Evolutionary conservation across 148 eudicot species (phyloP).

Genomic region (Spergularia bocconei): DNA sequence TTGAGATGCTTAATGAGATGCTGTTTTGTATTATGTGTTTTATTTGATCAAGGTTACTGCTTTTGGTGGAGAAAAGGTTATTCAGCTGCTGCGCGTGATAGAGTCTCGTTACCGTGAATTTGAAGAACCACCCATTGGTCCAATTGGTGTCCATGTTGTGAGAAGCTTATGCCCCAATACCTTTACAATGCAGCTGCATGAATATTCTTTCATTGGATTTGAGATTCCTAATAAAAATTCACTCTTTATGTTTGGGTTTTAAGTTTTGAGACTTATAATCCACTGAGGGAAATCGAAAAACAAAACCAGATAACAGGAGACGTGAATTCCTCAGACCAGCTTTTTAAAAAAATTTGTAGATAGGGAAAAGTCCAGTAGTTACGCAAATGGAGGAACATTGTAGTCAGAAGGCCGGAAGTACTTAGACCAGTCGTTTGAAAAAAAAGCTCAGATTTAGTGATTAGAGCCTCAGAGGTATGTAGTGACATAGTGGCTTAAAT

Average conservation of each 20-base stretch:
- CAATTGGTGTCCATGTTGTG: conserved; percentile 89
- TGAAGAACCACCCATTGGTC: conserved; percentile 86
- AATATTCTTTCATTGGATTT: not conserved
- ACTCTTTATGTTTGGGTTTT: not conserved
- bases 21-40: not conserved
- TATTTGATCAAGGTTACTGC: conserved; percentile 69
- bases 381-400: not conserved
- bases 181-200: not conserved
- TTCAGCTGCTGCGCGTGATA: conserved; percentile 61
- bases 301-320: not conserved
- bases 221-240: not conserved
- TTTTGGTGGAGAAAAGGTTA: conserved; percentile 76
- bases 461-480: too few relatives aligned
- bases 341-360: not conserved
- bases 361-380: not conserved
- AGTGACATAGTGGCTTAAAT: too few relatives aligned
- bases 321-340: not conserved
- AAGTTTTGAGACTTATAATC: not conserved
- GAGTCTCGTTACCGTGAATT: conserved; percentile 69
- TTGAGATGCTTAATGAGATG: too few relatives aligned
- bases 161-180: conserved; percentile 18
- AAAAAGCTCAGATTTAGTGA: too few relatives aligned
- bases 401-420: not conserved
- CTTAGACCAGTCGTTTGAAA: too few relatives aligned
- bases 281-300: not conserved